Evolutionary conservation across 805 yeast species (phyloP).

Genomic region (Wickerhamomyces canadensis): DNA sequence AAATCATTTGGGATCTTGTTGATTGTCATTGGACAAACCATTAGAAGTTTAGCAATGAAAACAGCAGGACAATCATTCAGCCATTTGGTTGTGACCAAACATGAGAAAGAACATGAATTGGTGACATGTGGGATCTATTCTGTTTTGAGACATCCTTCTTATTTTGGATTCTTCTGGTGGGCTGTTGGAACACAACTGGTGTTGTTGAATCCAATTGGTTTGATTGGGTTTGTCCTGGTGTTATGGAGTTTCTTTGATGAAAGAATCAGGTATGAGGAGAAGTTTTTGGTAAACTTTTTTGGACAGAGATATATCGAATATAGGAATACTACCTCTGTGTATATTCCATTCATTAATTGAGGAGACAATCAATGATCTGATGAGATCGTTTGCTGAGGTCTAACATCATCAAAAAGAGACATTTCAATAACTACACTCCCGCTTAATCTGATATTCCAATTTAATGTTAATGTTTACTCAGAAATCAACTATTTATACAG

Average conservation of each 20-base stretch:
- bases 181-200: slow-evolving; percentile 78
- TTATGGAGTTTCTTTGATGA: slow-evolving; percentile 63
- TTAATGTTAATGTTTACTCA: too few species aligned
- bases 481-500: too few species aligned
- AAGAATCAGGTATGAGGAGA: slow-evolving; percentile 72
- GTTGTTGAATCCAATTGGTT: slow-evolving; percentile 59
- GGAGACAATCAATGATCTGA: too few species aligned
- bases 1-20: slow-evolving; percentile 42
- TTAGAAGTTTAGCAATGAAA: slow-evolving; percentile 76
- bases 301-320: slow-evolving; percentile 60
- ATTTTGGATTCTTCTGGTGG: slow-evolving; percentile 91
- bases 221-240: slow-evolving; percentile 46
- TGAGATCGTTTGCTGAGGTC: too few species aligned
- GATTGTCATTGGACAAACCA: slow-evolving; percentile 54
- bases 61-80: slow-evolving; percentile 85
- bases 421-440: too few species aligned
- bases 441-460: too few species aligned
- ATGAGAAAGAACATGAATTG: slow-evolving; percentile 51
- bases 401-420: too few species aligned
- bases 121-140: slow-evolving; percentile 73
- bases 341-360: slow-evolving; percentile 57
- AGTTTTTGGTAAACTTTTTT: slow-evolving; percentile 58
- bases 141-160: slow-evolving; percentile 78
- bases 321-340: slow-evolving; percentile 40
- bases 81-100: slow-evolving; percentile 61